phyloP scores from a whole-genome alignment of 371 early-diverging fungal species.

The Mortierella sp. region DNA sequence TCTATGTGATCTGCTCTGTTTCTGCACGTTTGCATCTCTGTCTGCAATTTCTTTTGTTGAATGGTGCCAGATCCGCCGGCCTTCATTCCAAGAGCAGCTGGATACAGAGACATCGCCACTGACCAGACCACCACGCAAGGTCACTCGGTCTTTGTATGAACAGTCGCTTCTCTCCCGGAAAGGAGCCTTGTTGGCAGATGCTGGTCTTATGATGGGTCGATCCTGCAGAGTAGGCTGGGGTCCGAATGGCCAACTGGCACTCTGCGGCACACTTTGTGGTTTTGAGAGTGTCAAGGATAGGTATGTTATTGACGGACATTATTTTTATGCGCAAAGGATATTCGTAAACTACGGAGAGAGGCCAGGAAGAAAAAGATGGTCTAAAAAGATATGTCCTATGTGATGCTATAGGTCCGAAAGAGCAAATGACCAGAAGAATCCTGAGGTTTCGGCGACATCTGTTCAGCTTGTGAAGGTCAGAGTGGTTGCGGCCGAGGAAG shows the following conservation, averaged over 20 bases:
- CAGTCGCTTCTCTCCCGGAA: slow-evolving; percentile 49
- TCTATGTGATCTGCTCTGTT: slow-evolving; percentile 4
- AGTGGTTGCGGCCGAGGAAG: slow-evolving; percentile 22
- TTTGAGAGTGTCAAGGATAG: slow-evolving; percentile 34
- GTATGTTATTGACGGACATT: slow-evolving; percentile 6
- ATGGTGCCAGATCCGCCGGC: slow-evolving; percentile 32
- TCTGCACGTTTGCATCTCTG: background rate
- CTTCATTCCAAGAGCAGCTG: slow-evolving; percentile 47
- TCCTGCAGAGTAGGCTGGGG: slow-evolving; percentile 85
- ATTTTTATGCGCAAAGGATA: too few species aligned
- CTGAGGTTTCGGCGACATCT: slow-evolving; percentile 5
- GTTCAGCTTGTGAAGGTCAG: slow-evolving; percentile 31
- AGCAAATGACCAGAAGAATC: background rate
- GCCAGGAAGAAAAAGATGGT: too few species aligned
- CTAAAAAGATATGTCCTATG: too few species aligned
- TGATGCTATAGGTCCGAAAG: background rate
- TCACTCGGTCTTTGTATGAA: slow-evolving; percentile 44
- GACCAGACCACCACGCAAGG: slow-evolving; percentile 44
- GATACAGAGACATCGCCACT: slow-evolving; percentile 6
- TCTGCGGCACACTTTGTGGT: slow-evolving; percentile 31
- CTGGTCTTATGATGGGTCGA: slow-evolving; percentile 78
- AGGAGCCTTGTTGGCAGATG: slow-evolving; percentile 63
- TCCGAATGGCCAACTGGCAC: slow-evolving; percentile 70
- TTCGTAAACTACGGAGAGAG: too few species aligned
- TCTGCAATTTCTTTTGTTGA: background rate